Percentiles rank a stretch among this genome's conserved stretches.
Conservation (phyloP, 805 yeast genomes). For the Saccharomycopsis oosterbeekiorum region DNA sequence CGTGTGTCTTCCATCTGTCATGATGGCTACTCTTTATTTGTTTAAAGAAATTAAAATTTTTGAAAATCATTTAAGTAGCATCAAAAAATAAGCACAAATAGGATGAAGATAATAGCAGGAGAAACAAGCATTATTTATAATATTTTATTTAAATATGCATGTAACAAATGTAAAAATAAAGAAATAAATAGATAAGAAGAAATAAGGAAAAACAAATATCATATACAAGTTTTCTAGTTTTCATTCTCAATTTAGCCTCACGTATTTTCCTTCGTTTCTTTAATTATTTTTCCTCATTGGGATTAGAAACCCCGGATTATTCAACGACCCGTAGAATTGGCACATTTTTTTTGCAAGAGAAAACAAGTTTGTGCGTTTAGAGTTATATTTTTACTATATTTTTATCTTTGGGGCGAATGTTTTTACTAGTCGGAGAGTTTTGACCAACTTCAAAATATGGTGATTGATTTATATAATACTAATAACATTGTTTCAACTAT, state of each 20-base stretch:
- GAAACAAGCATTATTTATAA: not conserved
- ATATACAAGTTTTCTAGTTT: no score
- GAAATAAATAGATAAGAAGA: no score
- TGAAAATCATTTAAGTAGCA: no score
- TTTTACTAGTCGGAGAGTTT: not conserved
- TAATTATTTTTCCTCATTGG: not conserved
- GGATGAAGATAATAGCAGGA: not conserved
- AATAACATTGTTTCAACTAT: no score
- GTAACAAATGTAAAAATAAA: no score
- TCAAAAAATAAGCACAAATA: no score
- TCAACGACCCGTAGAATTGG: not conserved
- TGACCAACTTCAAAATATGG: not conserved
- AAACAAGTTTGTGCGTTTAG: not conserved
- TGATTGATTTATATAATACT: no score
- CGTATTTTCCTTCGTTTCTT: not conserved
- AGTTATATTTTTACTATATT: no score
- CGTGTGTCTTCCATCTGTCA: not conserved
- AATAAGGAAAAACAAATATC: no score
- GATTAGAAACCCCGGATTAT: not conserved
- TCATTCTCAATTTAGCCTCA: no score
- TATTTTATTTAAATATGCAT: no score
- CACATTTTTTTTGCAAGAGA: not conserved
- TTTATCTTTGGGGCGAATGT: not conserved
- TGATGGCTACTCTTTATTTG: not conserved
- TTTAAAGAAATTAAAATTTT: not conserved